Percentiles rank a stretch among this genome's conserved stretches.
phyloP scores from a whole-genome alignment of 148 eudicot genomes.

The Fallopia convolvulus region DNA sequence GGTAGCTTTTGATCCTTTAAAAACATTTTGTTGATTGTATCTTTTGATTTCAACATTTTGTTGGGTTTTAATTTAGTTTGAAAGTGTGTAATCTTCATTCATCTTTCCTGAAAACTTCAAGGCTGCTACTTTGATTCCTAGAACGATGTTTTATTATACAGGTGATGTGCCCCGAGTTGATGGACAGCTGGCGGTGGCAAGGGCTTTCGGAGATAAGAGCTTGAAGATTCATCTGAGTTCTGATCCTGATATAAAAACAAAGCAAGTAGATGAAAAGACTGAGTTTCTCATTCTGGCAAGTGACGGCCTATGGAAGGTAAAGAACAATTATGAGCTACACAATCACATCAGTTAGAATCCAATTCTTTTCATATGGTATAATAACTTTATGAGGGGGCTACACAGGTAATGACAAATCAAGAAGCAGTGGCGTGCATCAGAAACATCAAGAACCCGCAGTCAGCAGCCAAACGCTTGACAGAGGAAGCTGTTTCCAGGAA shows the following conservation, averaged over 20 bases:
- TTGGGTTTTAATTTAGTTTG: background rate
- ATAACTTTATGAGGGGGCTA: background rate
- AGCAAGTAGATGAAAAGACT: slow-evolving; percentile 35
- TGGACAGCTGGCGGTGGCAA: slow-evolving; percentile 80
- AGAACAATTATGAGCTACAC: background rate
- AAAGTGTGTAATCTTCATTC: background rate
- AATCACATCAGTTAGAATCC: background rate
- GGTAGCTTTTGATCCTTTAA: slow-evolving; percentile 22
- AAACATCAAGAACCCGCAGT: slow-evolving; percentile 45
- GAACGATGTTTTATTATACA: slow-evolving; percentile 12
- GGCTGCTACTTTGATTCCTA: slow-evolving; percentile 9
- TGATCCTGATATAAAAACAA: slow-evolving; percentile 47
- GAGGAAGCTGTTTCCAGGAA: slow-evolving; percentile 63
- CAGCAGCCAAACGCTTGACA: slow-evolving; percentile 73
- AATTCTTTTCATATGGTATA: background rate
- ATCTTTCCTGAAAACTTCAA: background rate
- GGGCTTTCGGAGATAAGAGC: slow-evolving; percentile 79
- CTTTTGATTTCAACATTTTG: too few relatives aligned
- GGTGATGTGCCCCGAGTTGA: slow-evolving; percentile 79
- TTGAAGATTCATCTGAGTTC: slow-evolving; percentile 58
- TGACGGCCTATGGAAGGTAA: slow-evolving; percentile 81
- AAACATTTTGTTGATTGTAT: background rate
- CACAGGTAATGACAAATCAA: slow-evolving; percentile 80
- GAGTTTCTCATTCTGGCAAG: slow-evolving; percentile 69
- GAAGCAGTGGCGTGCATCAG: slow-evolving; percentile 72